Base-by-base conservation (phyloP, 306 rosid genomes). In the Rosa rugosa region DNA sequence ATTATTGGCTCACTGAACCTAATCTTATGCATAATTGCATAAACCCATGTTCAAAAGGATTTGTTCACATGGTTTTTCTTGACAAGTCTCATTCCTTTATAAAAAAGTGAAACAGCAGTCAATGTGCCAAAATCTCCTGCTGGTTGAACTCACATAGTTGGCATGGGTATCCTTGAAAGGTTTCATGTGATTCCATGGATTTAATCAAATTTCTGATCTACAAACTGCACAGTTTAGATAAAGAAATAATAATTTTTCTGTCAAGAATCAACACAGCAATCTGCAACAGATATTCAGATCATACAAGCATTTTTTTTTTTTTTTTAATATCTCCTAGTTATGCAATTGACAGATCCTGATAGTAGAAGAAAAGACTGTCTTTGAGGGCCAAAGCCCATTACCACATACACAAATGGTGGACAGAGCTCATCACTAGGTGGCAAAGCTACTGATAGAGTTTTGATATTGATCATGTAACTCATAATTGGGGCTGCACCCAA, bases 1-100 rank as follows among this genome's bases (percentile, higher is more conserved):
- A 54, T 73, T 54, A 54, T n/a, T 45, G 66, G 17, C 66, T 54
- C 50, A 36, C 1, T n/a, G 66, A 73, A 14, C 77, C 36, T 11
- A 36, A 73, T 36, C 77, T 54, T 38, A 11, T 54, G 50, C 65
- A 73, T 73, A 41, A 73, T n/a, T 73, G 65, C 50, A 72, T 11
- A 18, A 14, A 9, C 31, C 22, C 75, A 36, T 34, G 27, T 51
- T 72, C 42, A 72, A 72, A 56, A 56, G 34, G 22, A 73, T 56
- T 16, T 56, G 47, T 56, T 73, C 77, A 54, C 77, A 54, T 54
- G 42, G 67, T 62, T 62, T 31, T 22, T 9, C 65, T 59, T 4
- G 34, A 22, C 13, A 9, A 57, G 34, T 57, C 36, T 59, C 68
- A 63, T 27, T 63, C 42, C 68, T 31, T 12, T 63, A 63, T 31